Base-by-base conservation (phyloP, 495 filamentous ascomycete genomes). In the Hapsidospora chrysogenum region DNA sequence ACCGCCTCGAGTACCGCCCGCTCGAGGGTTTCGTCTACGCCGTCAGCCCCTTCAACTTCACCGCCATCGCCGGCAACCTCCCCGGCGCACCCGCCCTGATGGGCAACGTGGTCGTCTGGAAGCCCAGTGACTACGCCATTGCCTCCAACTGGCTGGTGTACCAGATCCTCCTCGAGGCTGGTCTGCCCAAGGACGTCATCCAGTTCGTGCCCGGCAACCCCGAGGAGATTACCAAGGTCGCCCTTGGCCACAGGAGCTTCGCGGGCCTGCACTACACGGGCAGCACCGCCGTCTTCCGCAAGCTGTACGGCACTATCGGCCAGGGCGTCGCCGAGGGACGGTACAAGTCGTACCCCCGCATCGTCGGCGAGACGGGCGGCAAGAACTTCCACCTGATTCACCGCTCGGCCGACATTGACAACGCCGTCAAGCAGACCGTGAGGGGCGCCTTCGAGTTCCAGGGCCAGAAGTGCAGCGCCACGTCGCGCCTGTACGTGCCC, bases 301-400 rank as follows among this genome's bases (percentile, higher is more conserved):
- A 67, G 40, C 53, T 92, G 10, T 84, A 79, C 45, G 74, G 71
- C 18, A 58, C 70, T 41, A 83, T 87, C 44, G 76, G 78, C 2
- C 55, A 64, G 26, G 78, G 76, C 15, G 65, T 84, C 17, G 72
- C 68, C 3, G 71, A 77, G 41, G 75, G 70, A 31, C 63, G 60
- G 14, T 92, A 85, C 50, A 61, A 65, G 37, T 68, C 72, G 29
- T 92, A 84, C 56, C 83, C 83, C 10, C 72, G 83, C 40, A 72
- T 89, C 21, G 80, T 87, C 11, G 83, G 76, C 37, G 83, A 92
- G 63, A 89, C 84, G 2, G 80, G 81, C 38, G 84, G 84, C 41
- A 92, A 92, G 71, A 92, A 92, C 58, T 92, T 85, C 64, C 84
- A 87, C 57, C 61, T 92, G 26, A 52, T 92, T 29, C 82, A 92